These are phyloP conservation scores for Waltergamsia citrina DNA, from an alignment of 2,329 filamentous ascomycete genomes.

Conservation along the genomic window DNA sequence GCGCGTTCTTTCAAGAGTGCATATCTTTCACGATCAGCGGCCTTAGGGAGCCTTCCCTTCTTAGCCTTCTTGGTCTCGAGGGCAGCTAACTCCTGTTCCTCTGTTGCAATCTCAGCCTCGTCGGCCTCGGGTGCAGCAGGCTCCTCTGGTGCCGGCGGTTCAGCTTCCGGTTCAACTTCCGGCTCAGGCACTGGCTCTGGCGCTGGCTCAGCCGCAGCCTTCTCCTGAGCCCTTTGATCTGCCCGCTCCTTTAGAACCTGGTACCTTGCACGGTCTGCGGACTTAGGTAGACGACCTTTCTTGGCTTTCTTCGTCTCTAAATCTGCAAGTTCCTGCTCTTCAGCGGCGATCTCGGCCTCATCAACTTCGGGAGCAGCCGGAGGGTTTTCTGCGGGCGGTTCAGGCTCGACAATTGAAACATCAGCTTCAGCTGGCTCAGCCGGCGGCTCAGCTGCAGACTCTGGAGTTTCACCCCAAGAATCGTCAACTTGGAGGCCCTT, in stretches of 20 bases:
- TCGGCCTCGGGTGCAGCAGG: constrained; percentile 6
- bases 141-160: neutral
- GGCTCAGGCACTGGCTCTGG: no score
- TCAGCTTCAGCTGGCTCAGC: neutral
- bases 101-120: constrained; percentile 11
- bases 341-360: constrained; percentile 9
- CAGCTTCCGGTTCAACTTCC: no score
- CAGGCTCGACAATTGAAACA: neutral
- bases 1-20: constrained; percentile 10
- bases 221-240: constrained; percentile 1
- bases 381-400: neutral
- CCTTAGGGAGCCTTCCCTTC: constrained; percentile 10
- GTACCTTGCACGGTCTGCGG: constrained; percentile 16
- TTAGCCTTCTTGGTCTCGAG: constrained; percentile 20
- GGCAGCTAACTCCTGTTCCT: constrained; percentile 11
- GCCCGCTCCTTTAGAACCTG: constrained; percentile 11
- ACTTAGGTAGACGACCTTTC: constrained; percentile 11
- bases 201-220: neutral
- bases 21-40: constrained; percentile 16
- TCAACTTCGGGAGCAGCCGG: constrained; percentile 12
- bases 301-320: constrained; percentile 20
- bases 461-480: neutral
- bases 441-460: neutral
- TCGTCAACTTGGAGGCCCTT: constrained; percentile 3
- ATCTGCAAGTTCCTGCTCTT: constrained; percentile 5